Base-by-base conservation (phyloP, 2,329 filamentous ascomycete species). In the Bipolaris gigantea region DNA sequence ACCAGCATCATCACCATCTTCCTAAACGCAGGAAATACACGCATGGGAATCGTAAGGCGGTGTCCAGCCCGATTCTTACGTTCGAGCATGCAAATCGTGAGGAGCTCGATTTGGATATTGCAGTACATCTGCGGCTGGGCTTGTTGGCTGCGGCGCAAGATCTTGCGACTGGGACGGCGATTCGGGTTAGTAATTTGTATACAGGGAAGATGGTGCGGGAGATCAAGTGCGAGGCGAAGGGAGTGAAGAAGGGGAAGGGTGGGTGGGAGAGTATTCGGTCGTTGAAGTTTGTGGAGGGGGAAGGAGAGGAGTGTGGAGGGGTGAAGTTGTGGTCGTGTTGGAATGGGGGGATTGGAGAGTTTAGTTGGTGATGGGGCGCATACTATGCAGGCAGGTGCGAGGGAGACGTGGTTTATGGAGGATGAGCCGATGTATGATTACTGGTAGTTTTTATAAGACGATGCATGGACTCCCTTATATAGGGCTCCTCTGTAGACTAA, bases 71-170 rank as follows among this genome's bases (percentile, higher is more conserved):
- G 4, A 47, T 73, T 1, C 49, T 75, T 19, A 56, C 39, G 1
- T 73, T 71, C 35, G 44, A 57, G 7, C 62, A 71, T 53, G 53
- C 60, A 13, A 71, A 73, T 32, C 42, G 60, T 2, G 62, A 70
- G 11, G 64, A 67, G 19, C 30, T 56, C 0, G 61, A 68, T 9
- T 56, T 71, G 1, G 72, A 64, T 5, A 38, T 76, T 4, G 72
- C 69, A 8, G 63, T 75, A 1, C 54, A 71, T 40, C 34, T 57
- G 1, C 42, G 62, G 2, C 35, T 73, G 8, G 73, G 73, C 0
- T 57, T 76, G 5, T 41, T 75, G 2, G 73, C 73, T 6, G 72
- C 71, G 2, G 61, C 62, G 0, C 68, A 73, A 39, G 67, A 71
- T 30, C 13, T 53, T 6, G 59, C 53, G 1, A 58, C 51, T 10